Percentiles rank a stretch among this genome's conserved stretches.
Conservation (phyloP, 2,329 filamentous ascomycete species). For the Phialophora macrospora region DNA sequence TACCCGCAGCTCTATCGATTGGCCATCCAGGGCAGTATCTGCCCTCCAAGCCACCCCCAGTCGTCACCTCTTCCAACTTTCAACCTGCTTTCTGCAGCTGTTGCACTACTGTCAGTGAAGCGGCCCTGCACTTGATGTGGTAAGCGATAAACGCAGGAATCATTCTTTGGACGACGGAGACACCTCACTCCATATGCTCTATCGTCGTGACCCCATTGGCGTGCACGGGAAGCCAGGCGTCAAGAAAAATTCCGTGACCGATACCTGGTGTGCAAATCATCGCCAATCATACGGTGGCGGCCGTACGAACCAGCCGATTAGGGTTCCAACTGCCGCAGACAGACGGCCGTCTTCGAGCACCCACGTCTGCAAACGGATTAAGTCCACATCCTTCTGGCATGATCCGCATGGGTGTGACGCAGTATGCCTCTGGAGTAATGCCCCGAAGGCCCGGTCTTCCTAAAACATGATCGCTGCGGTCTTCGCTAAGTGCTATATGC, state of each 20-base stretch:
- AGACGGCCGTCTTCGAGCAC: not conserved
- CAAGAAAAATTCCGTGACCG: not conserved
- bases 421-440: not conserved
- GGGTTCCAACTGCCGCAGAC: constrained; percentile 15
- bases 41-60: not conserved
- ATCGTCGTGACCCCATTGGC: constrained; percentile 1
- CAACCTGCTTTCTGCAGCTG: constrained; percentile 2
- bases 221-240: not conserved
- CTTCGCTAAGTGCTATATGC: constrained; percentile 1
- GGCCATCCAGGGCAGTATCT: not conserved
- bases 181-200: constrained; percentile 6
- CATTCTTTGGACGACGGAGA: not conserved
- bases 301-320: constrained; percentile 1
- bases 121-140: not conserved
- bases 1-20: constrained; percentile 14
- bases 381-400: constrained; percentile 7
- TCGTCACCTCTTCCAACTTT: not conserved
- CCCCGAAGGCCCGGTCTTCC: constrained; percentile 15
- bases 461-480: constrained; percentile 15
- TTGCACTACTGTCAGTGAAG: not conserved
- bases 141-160: not conserved
- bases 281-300: constrained; percentile 16
- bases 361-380: not conserved
- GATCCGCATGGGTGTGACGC: constrained; percentile 28
- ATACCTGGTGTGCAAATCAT: constrained; percentile 17